These are phyloP conservation scores for Microdochium paspali DNA, from an alignment of 2,329 filamentous ascomycete species.

Conservation along the genomic window DNA sequence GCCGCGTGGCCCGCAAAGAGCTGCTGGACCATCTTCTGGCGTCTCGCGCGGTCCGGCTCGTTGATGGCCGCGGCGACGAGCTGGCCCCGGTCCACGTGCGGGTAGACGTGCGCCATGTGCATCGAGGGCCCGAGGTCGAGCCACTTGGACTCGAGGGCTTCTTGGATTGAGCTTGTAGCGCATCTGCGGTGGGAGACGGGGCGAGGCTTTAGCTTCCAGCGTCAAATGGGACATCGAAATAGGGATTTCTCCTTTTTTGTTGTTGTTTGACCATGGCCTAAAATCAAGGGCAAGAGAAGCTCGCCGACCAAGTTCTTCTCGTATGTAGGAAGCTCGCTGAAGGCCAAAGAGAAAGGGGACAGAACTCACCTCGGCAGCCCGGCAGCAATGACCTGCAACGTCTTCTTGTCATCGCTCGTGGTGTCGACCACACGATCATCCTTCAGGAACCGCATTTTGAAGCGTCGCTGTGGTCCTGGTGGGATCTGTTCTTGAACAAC, in stretches of 20 bases:
- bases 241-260: too few relatives aligned
- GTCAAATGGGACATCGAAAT: too few relatives aligned
- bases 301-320: too few relatives aligned
- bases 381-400: too few relatives aligned
- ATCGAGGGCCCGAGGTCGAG: slow-evolving; percentile 19
- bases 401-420: background rate
- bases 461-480: background rate
- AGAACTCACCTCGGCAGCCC: too few relatives aligned
- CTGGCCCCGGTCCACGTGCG: slow-evolving; percentile 10
- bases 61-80: slow-evolving; percentile 15
- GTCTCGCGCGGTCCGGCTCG: slow-evolving; percentile 14
- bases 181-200: slow-evolving; percentile 9
- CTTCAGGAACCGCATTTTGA: background rate
- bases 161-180: slow-evolving; percentile 24
- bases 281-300: too few relatives aligned
- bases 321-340: too few relatives aligned
- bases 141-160: slow-evolving; percentile 18
- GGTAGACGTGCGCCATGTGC: slow-evolving; percentile 16
- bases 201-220: too few relatives aligned
- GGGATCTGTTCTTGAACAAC: too few relatives aligned
- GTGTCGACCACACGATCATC: background rate
- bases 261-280: too few relatives aligned
- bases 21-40: slow-evolving; percentile 18
- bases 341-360: too few relatives aligned
- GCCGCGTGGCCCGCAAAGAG: slow-evolving; percentile 20